Base-by-base conservation (phyloP, 345 rosid species). In the Rhodamnia rubescens region DNA sequence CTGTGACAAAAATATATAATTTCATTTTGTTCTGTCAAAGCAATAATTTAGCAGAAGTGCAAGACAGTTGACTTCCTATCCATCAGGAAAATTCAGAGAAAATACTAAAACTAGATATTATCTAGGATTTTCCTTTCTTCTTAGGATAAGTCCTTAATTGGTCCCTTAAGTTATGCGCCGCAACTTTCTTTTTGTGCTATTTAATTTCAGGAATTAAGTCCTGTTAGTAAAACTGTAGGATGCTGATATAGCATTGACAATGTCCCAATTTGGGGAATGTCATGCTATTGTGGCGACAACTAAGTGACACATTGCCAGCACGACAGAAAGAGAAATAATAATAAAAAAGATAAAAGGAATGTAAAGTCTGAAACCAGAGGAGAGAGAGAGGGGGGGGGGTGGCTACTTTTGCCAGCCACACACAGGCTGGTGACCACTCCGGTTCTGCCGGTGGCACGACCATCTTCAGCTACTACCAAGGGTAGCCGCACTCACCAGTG, bases 1-100 rank as follows among this genome's bases (percentile, higher is more conserved):
- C 99, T 97, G 95, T 40, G 88, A 84, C 32, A 44, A 56, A 64
- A 32, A 88, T n/a, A 81, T 47, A 82, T 50, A 7, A 58, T 36
- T n/a, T 69, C 80, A 69, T 22, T 36, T 69, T 69, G 80, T 36
- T 69, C 13, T 18, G 26, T 36, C 47, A 69, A 36, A 69, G 47
- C 80, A 69, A 69, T 36, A 69, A 69, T 36, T 69, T 69, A 36
- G 4, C 80, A 32, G 20, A 69, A 69, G 26, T 18, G 80, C 80
- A 69, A 18, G 47, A 18, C 47, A 47, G 21, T 74, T 32, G n/a
- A 51, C 24, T 29, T 42, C 40, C 59, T 52, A 61, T 53, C n/a
- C 26, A 69, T 69, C 47, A 36, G 13, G 26, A 9, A 69, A 69
- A 82, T 52, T 27, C 6, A 3, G 36, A 82, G 29, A 82, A 54